Evolutionary conservation across 331 rosid species (phyloP).

Genomic region (Arachis monticola): DNA sequence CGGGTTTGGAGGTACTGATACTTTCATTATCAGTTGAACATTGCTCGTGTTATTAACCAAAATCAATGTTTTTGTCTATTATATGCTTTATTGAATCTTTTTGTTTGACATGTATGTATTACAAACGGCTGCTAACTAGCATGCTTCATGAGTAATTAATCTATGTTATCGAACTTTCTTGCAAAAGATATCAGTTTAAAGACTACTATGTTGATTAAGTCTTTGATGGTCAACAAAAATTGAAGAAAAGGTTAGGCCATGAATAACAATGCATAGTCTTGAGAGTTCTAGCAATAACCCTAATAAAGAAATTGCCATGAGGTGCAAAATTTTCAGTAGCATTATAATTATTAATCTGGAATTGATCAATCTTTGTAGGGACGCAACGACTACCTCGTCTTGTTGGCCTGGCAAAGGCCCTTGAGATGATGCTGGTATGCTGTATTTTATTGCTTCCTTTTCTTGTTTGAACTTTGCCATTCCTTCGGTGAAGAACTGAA

Average conservation of each 20-base stretch:
- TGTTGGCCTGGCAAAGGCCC: slow-evolving; percentile 89
- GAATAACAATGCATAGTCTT: slow-evolving; percentile 6
- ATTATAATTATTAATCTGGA: slow-evolving; percentile 32
- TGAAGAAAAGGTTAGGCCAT: slow-evolving; percentile 1
- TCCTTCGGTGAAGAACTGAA: slow-evolving; percentile 31
- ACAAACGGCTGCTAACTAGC: neutral
- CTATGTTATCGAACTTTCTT: neutral
- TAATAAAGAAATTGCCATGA: slow-evolving; percentile 13
- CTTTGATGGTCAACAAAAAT: slow-evolving; percentile 17
- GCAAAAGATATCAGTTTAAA: slow-evolving; percentile 15
- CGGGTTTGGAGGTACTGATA: slow-evolving; percentile 86
- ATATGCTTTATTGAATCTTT: slow-evolving; percentile 11
- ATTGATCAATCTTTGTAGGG: slow-evolving; percentile 56
- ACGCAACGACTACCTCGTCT: slow-evolving; percentile 99
- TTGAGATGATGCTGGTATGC: slow-evolving; percentile 94
- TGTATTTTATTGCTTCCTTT: slow-evolving; percentile 17
- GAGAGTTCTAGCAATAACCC: slow-evolving; percentile 17
- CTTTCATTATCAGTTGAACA: neutral
- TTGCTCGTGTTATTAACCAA: neutral
- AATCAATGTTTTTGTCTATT: neutral
- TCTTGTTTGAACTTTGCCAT: slow-evolving; percentile 18
- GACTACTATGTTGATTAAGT: slow-evolving; percentile 1
- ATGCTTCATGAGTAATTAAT: slow-evolving; percentile 2
- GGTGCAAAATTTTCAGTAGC: slow-evolving; percentile 8
- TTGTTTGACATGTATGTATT: neutral